Evolutionary conservation across 2,329 filamentous ascomycete genomes (phyloP).

Genomic region (Cryphonectria radicalis): DNA sequence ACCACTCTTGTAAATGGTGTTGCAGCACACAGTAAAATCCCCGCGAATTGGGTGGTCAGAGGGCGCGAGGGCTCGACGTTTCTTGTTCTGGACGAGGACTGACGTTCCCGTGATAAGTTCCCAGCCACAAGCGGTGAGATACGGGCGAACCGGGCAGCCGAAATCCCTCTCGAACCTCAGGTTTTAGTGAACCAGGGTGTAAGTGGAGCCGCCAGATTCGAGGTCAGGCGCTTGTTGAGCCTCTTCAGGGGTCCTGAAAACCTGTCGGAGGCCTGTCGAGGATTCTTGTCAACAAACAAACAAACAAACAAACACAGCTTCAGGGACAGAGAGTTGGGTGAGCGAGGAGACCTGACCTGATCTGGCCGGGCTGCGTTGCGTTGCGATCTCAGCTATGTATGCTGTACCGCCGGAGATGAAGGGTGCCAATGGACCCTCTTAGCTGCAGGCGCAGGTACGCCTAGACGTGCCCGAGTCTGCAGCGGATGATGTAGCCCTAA

Average conservation of each 20-base stretch:
- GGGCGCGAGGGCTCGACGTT: background rate
- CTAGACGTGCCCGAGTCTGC: conserved; percentile 19
- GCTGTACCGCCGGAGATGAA: conserved; percentile 24
- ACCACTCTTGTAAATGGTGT: background rate
- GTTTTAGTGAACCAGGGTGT: conserved; percentile 23
- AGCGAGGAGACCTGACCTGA: conserved; percentile 11
- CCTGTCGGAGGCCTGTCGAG: conserved; percentile 15
- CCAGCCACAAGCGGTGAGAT: conserved; percentile 31
- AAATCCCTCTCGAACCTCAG: conserved; percentile 18
- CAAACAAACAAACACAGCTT: background rate
- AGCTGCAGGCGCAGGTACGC: conserved; percentile 27
- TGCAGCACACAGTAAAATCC: background rate
- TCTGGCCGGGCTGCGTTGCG: background rate
- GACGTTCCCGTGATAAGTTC: conserved; percentile 27
- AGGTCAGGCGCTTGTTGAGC: conserved; percentile 22
- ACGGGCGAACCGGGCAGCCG: conserved; percentile 24
- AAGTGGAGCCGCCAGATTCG: conserved; percentile 24
- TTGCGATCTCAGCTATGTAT: conserved; percentile 9
- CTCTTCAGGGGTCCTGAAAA: conserved; percentile 15
- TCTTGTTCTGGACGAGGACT: conserved; percentile 10
- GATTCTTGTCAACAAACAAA: conserved; percentile 10
- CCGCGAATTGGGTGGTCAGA: background rate
- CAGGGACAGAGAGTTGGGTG: conserved; percentile 3
- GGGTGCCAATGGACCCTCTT: conserved; percentile 28
- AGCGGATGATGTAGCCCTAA: conserved; percentile 36